phyloP scores from a whole-genome alignment of 2,329 filamentous ascomycete species.

The Gremmenia infestans region DNA sequence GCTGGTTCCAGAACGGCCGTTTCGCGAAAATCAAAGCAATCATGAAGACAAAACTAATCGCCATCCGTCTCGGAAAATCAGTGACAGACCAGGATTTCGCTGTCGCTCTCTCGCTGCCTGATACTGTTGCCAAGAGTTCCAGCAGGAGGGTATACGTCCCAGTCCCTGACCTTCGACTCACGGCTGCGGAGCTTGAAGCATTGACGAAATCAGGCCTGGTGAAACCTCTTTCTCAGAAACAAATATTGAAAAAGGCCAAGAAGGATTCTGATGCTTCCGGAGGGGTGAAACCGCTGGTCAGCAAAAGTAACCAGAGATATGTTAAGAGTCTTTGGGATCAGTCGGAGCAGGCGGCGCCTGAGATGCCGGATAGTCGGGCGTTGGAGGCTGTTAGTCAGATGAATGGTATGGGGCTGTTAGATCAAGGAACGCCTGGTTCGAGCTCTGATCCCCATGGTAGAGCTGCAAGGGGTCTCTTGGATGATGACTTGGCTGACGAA shows the following conservation, averaged over 20 bases:
- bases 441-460: background rate
- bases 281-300: background rate
- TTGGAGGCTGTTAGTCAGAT: background rate
- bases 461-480: background rate
- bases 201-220: conserved; percentile 1
- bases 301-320: background rate
- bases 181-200: conserved; percentile 19
- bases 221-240: background rate
- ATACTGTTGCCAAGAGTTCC: conserved; percentile 19
- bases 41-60: conserved; percentile 80
- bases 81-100: conserved; percentile 45
- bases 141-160: conserved; percentile 23
- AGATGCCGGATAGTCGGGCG: background rate
- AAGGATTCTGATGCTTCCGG: background rate
- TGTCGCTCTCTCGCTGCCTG: conserved; percentile 36
- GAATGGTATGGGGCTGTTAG: background rate
- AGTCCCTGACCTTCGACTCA: conserved; percentile 26
- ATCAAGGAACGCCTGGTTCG: background rate
- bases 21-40: conserved; percentile 80
- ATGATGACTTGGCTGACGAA: background rate
- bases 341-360: background rate
- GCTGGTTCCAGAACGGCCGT: conserved; percentile 80
- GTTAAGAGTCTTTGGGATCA: background rate
- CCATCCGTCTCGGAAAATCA: conserved; percentile 53
- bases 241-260: background rate